phyloP scores from a whole-genome alignment of 2,329 filamentous ascomycete genomes.

The Ophiocordyceps robertsii region DNA sequence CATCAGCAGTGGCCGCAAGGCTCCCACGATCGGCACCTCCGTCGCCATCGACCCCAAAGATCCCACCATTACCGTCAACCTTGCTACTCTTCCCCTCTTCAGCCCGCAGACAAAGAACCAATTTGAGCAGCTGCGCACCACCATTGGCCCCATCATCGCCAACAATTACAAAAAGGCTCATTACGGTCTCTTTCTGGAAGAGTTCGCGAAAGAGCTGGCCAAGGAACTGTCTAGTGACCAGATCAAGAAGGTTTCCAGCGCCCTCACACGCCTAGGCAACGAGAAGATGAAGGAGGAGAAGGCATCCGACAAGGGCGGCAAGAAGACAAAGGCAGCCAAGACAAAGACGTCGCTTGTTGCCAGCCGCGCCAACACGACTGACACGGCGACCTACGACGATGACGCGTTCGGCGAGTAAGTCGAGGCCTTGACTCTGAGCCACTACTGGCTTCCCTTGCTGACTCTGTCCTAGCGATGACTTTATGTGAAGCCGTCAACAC shows the following conservation, averaged over 20 bases:
- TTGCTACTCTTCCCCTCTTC: conserved; percentile 70
- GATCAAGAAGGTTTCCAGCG: conserved; percentile 89
- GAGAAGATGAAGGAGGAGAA: conserved; percentile 99
- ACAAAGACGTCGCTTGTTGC: conserved; percentile 77
- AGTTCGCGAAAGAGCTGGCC: conserved; percentile 75
- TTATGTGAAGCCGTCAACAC: conserved; percentile 45
- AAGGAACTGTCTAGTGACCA: conserved; percentile 84
- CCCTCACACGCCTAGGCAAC: conserved; percentile 79
- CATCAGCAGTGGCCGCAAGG: conserved; percentile 51
- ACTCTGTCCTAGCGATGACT: conserved; percentile 43
- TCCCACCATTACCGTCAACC: conserved; percentile 67
- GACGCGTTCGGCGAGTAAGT: conserved; percentile 74
- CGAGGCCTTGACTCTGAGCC: not conserved
- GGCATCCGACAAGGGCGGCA: conserved; percentile 79
- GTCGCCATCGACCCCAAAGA: conserved; percentile 61
- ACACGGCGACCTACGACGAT: conserved; percentile 69
- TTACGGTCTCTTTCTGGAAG: conserved; percentile 79
- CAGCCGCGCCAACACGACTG: conserved; percentile 44
- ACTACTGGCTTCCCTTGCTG: not conserved
- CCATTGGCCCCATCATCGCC: conserved; percentile 64
- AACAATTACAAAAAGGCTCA: conserved; percentile 76
- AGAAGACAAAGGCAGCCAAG: conserved; percentile 96
- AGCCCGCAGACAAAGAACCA: conserved; percentile 78
- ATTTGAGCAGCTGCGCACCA: conserved; percentile 67
- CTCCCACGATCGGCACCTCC: conserved; percentile 47